Evolutionary conservation across 1,284 basidiomycete species (phyloP).

Genomic region (Butyriboletus pseudospeciosus): DNA sequence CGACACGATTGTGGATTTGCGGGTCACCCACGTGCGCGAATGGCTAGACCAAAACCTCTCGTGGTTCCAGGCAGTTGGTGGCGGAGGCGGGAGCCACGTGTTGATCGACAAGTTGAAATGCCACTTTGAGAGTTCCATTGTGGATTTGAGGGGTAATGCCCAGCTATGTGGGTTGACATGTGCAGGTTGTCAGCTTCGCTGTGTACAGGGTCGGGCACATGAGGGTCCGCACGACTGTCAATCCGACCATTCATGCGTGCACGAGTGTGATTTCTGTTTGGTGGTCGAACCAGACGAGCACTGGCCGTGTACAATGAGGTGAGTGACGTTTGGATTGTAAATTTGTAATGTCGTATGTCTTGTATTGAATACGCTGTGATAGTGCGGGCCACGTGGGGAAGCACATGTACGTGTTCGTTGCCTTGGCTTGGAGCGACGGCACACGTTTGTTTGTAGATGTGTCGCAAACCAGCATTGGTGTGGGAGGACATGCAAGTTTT

Average conservation of each 20-base stretch:
- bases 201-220: constrained; percentile 44
- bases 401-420: constrained; percentile 42
- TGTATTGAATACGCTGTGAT: background rate
- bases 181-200: constrained; percentile 44
- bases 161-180: constrained; percentile 51
- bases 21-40: constrained; percentile 43
- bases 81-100: constrained; percentile 29
- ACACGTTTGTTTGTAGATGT: constrained; percentile 37
- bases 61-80: constrained; percentile 38
- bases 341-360: background rate
- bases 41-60: constrained; percentile 51
- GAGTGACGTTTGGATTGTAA: constrained; percentile 14
- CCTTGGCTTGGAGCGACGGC: background rate
- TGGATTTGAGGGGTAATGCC: constrained; percentile 44
- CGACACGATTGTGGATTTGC: constrained; percentile 34
- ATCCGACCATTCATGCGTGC: constrained; percentile 45
- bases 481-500: constrained; percentile 43
- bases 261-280: constrained; percentile 42
- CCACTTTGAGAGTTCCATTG: constrained; percentile 37
- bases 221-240: constrained; percentile 45
- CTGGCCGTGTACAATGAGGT: constrained; percentile 45
- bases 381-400: constrained; percentile 55
- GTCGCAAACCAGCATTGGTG: constrained; percentile 48
- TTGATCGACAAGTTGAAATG: constrained; percentile 45
- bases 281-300: constrained; percentile 30